phyloP scores from a whole-genome alignment of 164 flowering plant genomes.

The Dillenia suffruticosa region DNA sequence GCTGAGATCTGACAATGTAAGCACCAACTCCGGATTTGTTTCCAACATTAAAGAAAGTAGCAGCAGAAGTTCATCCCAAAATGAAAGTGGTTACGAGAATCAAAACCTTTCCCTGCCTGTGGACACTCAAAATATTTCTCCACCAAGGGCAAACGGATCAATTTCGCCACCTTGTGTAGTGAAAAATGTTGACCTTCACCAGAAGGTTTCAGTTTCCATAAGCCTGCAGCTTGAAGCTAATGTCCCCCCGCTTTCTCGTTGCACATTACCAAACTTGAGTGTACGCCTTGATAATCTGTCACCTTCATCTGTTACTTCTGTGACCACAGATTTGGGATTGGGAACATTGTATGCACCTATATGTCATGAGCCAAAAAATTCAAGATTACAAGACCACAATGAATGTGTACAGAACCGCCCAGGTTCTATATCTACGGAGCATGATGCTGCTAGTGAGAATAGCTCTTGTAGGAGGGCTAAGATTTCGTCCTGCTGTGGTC shows the following conservation, averaged over 20 bases:
- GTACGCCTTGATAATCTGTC: constrained; percentile 21
- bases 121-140: constrained; percentile 16
- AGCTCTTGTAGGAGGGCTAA: constrained; percentile 13
- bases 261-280: constrained; percentile 7
- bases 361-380: constrained; percentile 14
- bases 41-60: constrained; percentile 16
- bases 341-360: constrained; percentile 32
- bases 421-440: constrained; percentile 19
- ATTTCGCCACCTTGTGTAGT: constrained; percentile 15
- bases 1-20: constrained; percentile 18
- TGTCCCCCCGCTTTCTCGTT: constrained; percentile 9
- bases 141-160: constrained; percentile 3
- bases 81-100: constrained; percentile 20
- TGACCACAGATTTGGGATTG: constrained; percentile 61
- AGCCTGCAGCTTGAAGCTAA: constrained; percentile 1
- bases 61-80: constrained; percentile 18
- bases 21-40: constrained; percentile 24
- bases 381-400: constrained; percentile 11
- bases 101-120: constrained; percentile 15
- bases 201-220: constrained; percentile 20
- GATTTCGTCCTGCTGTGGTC: constrained; percentile 30
- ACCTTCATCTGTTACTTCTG: constrained; percentile 45
- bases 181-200: constrained; percentile 19
- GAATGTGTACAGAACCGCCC: constrained; percentile 19
- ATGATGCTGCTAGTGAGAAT: constrained; percentile 16